Evolutionary conservation across 2,329 filamentous ascomycete genomes (phyloP), one percentile per base, ranked within the genome.

Genomic region (Xylaria sp.): DNA sequence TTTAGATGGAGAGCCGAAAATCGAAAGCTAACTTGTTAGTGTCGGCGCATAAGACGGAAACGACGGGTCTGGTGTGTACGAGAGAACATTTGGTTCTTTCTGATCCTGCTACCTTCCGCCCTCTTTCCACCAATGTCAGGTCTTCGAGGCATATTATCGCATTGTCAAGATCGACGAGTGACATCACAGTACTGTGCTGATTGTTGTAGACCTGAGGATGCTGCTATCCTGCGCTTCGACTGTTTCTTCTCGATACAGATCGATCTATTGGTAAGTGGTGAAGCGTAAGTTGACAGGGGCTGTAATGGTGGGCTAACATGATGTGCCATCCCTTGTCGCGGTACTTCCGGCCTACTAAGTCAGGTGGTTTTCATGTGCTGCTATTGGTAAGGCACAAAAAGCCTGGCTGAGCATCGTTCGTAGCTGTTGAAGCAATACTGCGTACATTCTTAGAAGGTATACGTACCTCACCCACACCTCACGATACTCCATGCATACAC

Each of bases 321-420:
- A 48, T 61, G 38, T 46, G 54, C 64, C 26, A 40, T 36, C 58
- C 54, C 59, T 36, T 58, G 38, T 31, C 46, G 60, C 60, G 64
- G 59, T 54, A 40, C 49, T 38, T 42, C 67, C 64, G 67, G 44
- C 42, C 28, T 49, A 36, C 58, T 13, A 42, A 59, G 53, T 23
- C 31, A 28, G 23, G 40, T 58, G 9, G 36, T n/a, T 26, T 31
- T 36, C 4, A 59, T 59, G 56, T 11, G 42, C 36, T 63, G 13
- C 54, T 61, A 59, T 62, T 65, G 58, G 65, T 17, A 56, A 59
- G 68, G 53, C 65, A n/a, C 42, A 65, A 46, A 40, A 54, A 46
- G 26, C 26, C 36, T 26, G 15, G 51, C 48, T 44, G 28, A 63
- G 42, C 3, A 26, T 57, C 54, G 15, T 46, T 57, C 13, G 28